phyloP scores from a whole-genome alignment of 2,329 filamentous ascomycete species.

The Plenodomus tracheiphilus region DNA sequence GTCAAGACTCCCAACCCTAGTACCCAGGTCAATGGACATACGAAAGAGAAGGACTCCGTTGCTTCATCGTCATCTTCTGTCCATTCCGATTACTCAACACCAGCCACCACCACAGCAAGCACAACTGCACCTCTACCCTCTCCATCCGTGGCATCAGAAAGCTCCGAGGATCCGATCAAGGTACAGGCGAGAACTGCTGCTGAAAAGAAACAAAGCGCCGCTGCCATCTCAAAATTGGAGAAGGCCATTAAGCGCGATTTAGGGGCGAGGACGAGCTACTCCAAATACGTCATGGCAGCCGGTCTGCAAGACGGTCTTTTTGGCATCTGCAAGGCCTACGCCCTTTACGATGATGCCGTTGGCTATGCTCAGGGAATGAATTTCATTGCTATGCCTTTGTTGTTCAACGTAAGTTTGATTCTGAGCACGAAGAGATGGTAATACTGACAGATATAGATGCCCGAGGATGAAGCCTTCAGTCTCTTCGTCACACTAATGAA shows the following conservation, averaged over 20 bases:
- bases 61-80: constrained; percentile 83
- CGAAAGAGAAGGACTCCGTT: constrained; percentile 69
- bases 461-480: constrained; percentile 95
- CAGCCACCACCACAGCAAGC: constrained; percentile 57
- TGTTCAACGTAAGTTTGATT: constrained; percentile 77
- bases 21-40: constrained; percentile 48
- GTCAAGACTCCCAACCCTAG: constrained; percentile 26
- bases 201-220: constrained; percentile 75
- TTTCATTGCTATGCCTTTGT: constrained; percentile 92
- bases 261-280: constrained; percentile 91
- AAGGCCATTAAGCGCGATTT: constrained; percentile 90
- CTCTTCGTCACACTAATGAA: constrained; percentile 94
- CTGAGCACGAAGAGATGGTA: constrained; percentile 65
- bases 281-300: constrained; percentile 89
- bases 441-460: constrained; percentile 68
- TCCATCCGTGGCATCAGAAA: constrained; percentile 58
- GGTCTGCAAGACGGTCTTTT: constrained; percentile 93
- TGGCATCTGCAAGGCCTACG: constrained; percentile 96
- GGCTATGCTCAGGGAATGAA: constrained; percentile 99
- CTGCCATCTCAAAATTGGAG: constrained; percentile 77
- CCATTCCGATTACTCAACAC: constrained; percentile 73
- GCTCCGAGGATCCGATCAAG: constrained; percentile 66
- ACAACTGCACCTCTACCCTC: constrained; percentile 45
- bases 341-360: constrained; percentile 89
- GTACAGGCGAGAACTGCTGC: constrained; percentile 65